phyloP scores from a whole-genome alignment of 2,329 filamentous ascomycete genomes.

The Camillea tinctor region DNA sequence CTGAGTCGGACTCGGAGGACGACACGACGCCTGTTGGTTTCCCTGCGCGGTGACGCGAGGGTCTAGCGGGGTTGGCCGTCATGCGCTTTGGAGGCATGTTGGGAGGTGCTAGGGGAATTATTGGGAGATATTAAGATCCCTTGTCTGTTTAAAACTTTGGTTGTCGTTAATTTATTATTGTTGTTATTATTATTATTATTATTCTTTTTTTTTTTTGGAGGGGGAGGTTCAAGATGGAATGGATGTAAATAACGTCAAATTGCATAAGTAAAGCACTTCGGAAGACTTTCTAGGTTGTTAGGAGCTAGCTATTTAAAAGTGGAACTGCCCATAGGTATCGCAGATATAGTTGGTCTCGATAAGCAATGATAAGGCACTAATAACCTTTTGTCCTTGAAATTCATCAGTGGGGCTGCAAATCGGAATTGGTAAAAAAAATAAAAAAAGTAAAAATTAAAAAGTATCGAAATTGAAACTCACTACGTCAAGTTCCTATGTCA shows the following conservation, averaged over 20 bases:
- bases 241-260: background rate
- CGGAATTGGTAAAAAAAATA: too few relatives aligned
- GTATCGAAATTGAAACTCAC: background rate
- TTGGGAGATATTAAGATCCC: background rate
- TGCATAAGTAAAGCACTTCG: background rate
- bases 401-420: background rate
- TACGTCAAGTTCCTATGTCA: background rate
- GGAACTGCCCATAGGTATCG: background rate
- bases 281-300: background rate
- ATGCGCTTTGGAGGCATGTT: slow-evolving; percentile 75
- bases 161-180: background rate
- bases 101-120: background rate
- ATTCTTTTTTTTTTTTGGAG: too few relatives aligned
- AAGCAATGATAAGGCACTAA: background rate
- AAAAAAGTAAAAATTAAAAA: too few relatives aligned
- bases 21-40: slow-evolving; percentile 63
- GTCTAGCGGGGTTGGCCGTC: slow-evolving; percentile 85
- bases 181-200: too few relatives aligned
- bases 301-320: background rate
- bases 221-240: too few relatives aligned
- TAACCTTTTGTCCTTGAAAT: background rate
- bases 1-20: slow-evolving; percentile 49
- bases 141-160: background rate
- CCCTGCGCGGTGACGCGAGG: slow-evolving; percentile 80
- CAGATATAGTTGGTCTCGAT: background rate